These are phyloP conservation scores for Teratosphaeria nubilosa DNA, from an alignment of 2,329 filamentous ascomycete genomes.

Conservation along the genomic window DNA sequence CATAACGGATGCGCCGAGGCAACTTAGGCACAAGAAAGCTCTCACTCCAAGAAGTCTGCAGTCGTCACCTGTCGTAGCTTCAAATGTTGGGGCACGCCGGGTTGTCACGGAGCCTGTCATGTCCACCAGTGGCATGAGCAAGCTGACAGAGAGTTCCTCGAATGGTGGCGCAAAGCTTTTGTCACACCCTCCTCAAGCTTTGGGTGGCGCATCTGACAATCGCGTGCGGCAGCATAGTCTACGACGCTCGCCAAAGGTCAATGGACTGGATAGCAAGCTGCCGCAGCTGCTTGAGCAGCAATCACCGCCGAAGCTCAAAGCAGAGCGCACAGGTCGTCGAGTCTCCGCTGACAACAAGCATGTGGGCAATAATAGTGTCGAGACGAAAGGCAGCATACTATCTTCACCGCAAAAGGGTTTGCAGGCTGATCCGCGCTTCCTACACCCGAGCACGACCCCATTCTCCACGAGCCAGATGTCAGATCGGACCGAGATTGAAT, in stretches of 20 bases:
- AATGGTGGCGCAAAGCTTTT: background rate
- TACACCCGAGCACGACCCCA: slow-evolving; percentile 15
- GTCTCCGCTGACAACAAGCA: background rate
- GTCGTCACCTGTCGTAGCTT: background rate
- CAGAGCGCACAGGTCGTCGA: slow-evolving; percentile 1
- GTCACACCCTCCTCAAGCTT: background rate
- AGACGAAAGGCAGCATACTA: background rate
- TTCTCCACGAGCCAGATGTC: slow-evolving; percentile 18
- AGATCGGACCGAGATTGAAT: slow-evolving; percentile 33
- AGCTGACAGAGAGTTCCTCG: background rate
- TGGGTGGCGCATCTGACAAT: background rate
- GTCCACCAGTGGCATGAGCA: background rate
- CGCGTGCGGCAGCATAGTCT: background rate
- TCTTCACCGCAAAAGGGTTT: slow-evolving; percentile 10
- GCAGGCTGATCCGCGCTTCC: background rate
- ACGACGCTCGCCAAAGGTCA: background rate
- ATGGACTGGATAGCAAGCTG: background rate
- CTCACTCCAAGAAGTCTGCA: background rate
- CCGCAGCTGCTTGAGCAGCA: background rate
- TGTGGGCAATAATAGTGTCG: background rate
- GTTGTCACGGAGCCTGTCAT: background rate
- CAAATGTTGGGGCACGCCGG: background rate
- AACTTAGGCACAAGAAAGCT: slow-evolving; percentile 5
- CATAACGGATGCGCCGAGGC: slow-evolving; percentile 6
- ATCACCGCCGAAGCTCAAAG: background rate